Base-by-base conservation (phyloP, 129 eudicot genomes). In the Rutidosis leptorrhynchoides region DNA sequence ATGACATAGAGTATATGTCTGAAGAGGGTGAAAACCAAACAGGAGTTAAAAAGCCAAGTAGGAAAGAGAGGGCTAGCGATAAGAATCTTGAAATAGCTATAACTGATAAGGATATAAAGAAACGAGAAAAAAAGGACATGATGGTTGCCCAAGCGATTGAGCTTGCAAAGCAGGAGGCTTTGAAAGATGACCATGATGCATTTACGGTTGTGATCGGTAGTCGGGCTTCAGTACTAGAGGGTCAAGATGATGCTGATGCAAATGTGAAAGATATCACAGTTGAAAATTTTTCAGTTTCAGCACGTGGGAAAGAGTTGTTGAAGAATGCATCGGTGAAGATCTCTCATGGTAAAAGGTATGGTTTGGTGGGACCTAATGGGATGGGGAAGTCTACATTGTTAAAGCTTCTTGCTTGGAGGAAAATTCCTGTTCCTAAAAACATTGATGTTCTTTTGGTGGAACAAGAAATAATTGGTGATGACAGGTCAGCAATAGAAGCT, bases 181-280 rank as follows among this genome's bases (percentile, higher is more conserved):
- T 35, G 20, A 62, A 14, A 62, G 49, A 62, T 22, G 67, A 35
- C 10, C 67, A 22, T 33, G 67, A 62, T 62, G 67, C 67, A 35
- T 62, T 62, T 37, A 62, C 30, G 2, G 67, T 62, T 3, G 51
- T 37, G 26, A 62, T 62, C 12, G 67, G 67, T 33, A 33, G n/a
- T 21, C 52, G 67, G 19, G 52, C 30, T 62, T 20, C 51, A 25
- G 67, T 62, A 2, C 51, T 62, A 9, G 67, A 62, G 12, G 67
- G 67, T 62, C 29, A 62, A 62, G 67, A 62, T 22, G 67, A 62
- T 2, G 67, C 67, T 33, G 51, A 35, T 62, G 67, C 67, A 12
- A 62, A 62, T 62, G 67, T 62, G 10, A 62, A 62, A 37, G 67
- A 62, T 21, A 62, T 62, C 3, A 35, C 67, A 5, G 52, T 62